These are phyloP conservation scores for Irpex sp. DNA, from an alignment of 1,284 basidiomycete species.

Conservation along the genomic window DNA sequence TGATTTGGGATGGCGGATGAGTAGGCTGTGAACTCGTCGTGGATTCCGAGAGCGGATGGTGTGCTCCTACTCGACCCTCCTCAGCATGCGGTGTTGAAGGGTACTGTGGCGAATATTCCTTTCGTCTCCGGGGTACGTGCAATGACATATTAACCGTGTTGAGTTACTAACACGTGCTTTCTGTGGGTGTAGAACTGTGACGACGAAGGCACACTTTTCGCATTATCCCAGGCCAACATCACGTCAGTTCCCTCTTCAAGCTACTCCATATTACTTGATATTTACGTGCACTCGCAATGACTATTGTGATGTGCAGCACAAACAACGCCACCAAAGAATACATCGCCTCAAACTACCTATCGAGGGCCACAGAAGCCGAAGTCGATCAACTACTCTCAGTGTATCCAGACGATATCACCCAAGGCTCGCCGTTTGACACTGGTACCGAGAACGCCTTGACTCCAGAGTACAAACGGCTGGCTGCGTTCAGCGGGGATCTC, in stretches of 20 bases:
- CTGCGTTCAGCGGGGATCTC: slow-evolving; percentile 45
- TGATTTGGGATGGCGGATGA: neutral
- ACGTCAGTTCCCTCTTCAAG: neutral
- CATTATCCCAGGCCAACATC: slow-evolving; percentile 30
- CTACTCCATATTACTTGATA: slow-evolving; percentile 19
- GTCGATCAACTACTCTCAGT: slow-evolving; percentile 30
- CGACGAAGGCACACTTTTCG: slow-evolving; percentile 52
- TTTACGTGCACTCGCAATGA: neutral
- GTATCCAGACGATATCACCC: slow-evolving; percentile 40
- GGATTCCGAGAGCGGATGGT: slow-evolving; percentile 37
- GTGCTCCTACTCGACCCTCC: slow-evolving; percentile 29
- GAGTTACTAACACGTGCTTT: neutral
- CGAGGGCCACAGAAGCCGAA: slow-evolving; percentile 24
- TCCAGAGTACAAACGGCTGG: slow-evolving; percentile 48
- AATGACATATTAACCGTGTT: too few relatives aligned
- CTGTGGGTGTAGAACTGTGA: slow-evolving; percentile 32
- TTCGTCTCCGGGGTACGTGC: slow-evolving; percentile 24
- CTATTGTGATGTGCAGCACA: slow-evolving; percentile 31
- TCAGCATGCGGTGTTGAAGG: slow-evolving; percentile 21
- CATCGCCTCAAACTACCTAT: slow-evolving; percentile 31
- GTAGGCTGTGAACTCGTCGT: slow-evolving; percentile 26
- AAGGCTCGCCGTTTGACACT: slow-evolving; percentile 53
- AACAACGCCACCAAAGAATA: slow-evolving; percentile 31
- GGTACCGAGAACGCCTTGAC: slow-evolving; percentile 40
- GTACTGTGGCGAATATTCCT: slow-evolving; percentile 29